phyloP scores from a whole-genome alignment of 257 asterid genomes.

The Dorcoceras hygrometricum region DNA sequence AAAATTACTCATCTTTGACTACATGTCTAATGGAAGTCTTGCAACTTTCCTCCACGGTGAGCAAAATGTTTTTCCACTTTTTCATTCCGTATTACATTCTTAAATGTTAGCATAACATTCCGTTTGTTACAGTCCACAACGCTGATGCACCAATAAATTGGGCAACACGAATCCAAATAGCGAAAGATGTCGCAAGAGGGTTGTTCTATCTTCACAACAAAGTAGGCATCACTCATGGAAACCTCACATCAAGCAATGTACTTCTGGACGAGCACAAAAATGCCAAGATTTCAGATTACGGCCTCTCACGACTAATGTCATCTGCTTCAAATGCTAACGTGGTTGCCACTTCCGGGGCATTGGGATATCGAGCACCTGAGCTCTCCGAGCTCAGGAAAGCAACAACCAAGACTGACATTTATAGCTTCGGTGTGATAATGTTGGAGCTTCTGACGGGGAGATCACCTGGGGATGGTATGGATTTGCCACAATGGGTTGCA shows the following conservation, averaged over 20 bases:
- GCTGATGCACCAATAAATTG: slow-evolving; percentile 77
- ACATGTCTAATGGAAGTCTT: slow-evolving; percentile 84
- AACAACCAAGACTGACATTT: slow-evolving; percentile 77
- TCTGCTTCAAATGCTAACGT: slow-evolving; percentile 86
- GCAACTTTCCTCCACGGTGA: slow-evolving; percentile 87
- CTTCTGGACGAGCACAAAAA: slow-evolving; percentile 65
- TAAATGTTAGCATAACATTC: neutral
- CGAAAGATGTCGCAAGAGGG: slow-evolving; percentile 79
- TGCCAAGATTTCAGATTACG: slow-evolving; percentile 77
- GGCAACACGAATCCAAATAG: slow-evolving; percentile 76
- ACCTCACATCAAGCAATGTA: slow-evolving; percentile 85
- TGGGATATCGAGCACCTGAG: slow-evolving; percentile 95
- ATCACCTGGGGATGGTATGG: slow-evolving; percentile 82
- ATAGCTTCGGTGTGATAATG: slow-evolving; percentile 86
- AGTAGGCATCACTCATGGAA: slow-evolving; percentile 74
- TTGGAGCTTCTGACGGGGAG: slow-evolving; percentile 88
- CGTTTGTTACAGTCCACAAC: slow-evolving; percentile 53
- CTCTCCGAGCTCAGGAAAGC: slow-evolving; percentile 90
- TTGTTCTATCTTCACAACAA: slow-evolving; percentile 73
- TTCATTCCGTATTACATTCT: neutral
- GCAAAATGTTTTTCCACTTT: neutral
- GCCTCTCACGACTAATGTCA: slow-evolving; percentile 84
- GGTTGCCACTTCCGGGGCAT: slow-evolving; percentile 84
- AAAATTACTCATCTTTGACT: slow-evolving; percentile 88
- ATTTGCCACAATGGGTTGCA: slow-evolving; percentile 94